These are phyloP conservation scores for Teunomyces panamensis DNA, from an alignment of 805 yeast species.

Conservation along the genomic window DNA sequence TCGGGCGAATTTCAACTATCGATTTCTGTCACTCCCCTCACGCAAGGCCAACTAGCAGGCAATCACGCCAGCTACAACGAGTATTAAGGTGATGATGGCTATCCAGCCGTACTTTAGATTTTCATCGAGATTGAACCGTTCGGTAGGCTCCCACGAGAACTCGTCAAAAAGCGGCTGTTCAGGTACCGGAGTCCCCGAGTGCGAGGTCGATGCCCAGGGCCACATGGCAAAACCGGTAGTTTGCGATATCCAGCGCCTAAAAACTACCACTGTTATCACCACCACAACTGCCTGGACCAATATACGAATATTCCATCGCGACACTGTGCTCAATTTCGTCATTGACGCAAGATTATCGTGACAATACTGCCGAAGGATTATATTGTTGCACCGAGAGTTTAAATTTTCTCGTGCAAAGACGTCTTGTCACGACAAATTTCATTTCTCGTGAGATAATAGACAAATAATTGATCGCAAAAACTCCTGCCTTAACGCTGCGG, in stretches of 20 bases:
- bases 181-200: background rate
- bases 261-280: background rate
- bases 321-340: background rate
- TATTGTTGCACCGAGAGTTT: background rate
- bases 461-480: background rate
- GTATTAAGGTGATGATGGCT: background rate
- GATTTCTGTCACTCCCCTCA: no score
- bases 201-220: no score
- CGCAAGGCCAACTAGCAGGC: background rate
- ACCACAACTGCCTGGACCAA: background rate
- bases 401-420: no score
- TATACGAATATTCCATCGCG: background rate
- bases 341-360: no score
- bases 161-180: slow-evolving; percentile 15
- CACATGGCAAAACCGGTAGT: no score
- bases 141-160: slow-evolving; percentile 25
- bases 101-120: slow-evolving; percentile 20
- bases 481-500: no score
- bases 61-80: background rate
- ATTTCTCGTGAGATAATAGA: no score
- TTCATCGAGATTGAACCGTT: slow-evolving; percentile 24
- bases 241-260: background rate
- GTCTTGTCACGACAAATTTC: background rate
- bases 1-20: no score
- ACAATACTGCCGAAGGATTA: no score